Base-by-base conservation (phyloP, 306 rosid genomes). In the Citrullus amarus region DNA sequence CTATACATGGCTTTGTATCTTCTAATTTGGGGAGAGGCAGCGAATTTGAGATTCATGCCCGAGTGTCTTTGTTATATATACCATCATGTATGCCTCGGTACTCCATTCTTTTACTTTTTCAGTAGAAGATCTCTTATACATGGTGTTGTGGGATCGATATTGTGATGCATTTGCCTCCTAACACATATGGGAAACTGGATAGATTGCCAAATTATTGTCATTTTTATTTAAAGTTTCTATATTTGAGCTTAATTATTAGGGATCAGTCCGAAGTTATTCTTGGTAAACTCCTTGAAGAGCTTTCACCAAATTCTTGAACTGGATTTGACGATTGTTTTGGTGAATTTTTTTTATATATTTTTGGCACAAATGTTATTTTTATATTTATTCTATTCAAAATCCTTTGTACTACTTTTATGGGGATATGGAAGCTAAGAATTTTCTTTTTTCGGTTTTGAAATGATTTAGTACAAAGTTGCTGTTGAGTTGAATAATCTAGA, bases 21-120 rank as follows among this genome's bases (percentile, higher is more conserved):
- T 88, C 86, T 95, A 78, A 95, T 95, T 78, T 95, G 98, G 98
- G 98, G 98, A 70, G 98, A 95, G 89, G 98, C 98, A 8, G 98
- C 98, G 69, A 95, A 95, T 82, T 81, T 95, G 81, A 91, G 98
- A 88, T 95, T 95, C 89, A 92, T 95, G 97, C 97, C 98, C 32
- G 98, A 95, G 88, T 95, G 98, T 72, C 97, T 95, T 58, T 92
- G 98, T 86, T 95, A 95, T 82, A 95, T 95, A 61, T 95, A 95
- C 87, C 98, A 95, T 85, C 98, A 95, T 82, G 98, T 95, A 88
- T 80, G 91, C 74, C 70, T 75, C 78, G 8, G 34, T 79, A 39
- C 34, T 41, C 46, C 15, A 28, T 48, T 28, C 75, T 63, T 51
- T 18, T 32, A 60, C 25, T 62, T 72, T 28, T 72, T 28, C 14